phyloP scores from a whole-genome alignment of 257 asterid genomes.

The Primulina eburnea region DNA sequence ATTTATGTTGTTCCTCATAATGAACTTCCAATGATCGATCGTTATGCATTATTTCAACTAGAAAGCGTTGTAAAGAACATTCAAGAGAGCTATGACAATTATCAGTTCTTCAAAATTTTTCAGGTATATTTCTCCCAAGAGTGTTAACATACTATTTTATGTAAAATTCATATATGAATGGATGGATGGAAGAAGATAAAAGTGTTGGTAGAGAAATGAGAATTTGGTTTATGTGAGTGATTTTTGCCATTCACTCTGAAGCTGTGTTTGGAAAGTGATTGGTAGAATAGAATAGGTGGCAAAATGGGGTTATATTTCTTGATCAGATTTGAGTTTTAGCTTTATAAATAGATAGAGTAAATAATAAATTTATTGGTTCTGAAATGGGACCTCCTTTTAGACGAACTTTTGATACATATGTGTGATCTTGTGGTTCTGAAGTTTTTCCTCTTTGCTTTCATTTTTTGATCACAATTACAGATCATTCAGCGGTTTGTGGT shows the following conservation, averaged over 20 bases:
- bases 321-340: too few relatives aligned
- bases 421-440: neutral
- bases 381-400: too few relatives aligned
- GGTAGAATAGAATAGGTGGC: too few relatives aligned
- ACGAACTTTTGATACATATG: neutral
- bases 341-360: too few relatives aligned
- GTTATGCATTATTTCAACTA: slow-evolving; percentile 83
- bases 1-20: slow-evolving; percentile 66
- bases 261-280: too few relatives aligned
- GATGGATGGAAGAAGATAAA: too few relatives aligned
- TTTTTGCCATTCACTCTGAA: too few relatives aligned
- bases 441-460: neutral
- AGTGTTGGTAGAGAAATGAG: too few relatives aligned
- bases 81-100: slow-evolving; percentile 75
- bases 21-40: slow-evolving; percentile 87
- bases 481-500: slow-evolving; percentile 84
- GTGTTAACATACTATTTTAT: neutral
- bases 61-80: slow-evolving; percentile 71
- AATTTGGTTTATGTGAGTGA: too few relatives aligned
- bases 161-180: too few relatives aligned
- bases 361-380: too few relatives aligned
- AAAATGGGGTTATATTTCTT: too few relatives aligned
- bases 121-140: slow-evolving; percentile 52
- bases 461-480: slow-evolving; percentile 42
- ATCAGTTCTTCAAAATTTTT: slow-evolving; percentile 90